Conservation (phyloP, 2,329 filamentous ascomycete species). For the Alternaria hordeiaustralica region DNA sequence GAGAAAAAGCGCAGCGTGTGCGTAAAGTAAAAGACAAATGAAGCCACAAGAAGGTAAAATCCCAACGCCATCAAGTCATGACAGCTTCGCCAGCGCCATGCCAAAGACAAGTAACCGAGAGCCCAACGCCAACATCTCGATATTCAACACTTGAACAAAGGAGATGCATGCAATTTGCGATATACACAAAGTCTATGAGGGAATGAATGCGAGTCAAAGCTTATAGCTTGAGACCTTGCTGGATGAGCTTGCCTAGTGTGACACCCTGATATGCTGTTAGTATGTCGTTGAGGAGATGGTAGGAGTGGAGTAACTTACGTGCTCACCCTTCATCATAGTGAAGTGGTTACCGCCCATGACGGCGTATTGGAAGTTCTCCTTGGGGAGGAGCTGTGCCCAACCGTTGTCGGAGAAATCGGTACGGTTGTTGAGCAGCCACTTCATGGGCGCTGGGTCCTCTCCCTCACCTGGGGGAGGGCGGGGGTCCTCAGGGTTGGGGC, state of each 20-base stretch:
- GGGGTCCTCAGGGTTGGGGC: constrained; percentile 69
- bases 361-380: constrained; percentile 66
- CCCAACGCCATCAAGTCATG: constrained; percentile 6
- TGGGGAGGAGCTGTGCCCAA: constrained; percentile 70
- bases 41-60: constrained; percentile 5
- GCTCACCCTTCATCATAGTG: constrained; percentile 73
- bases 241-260: constrained; percentile 53
- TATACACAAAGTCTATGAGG: constrained; percentile 22
- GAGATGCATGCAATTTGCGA: constrained; percentile 39
- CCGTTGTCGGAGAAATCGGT: constrained; percentile 73
- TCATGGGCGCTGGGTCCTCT: constrained; percentile 61
- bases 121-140: constrained; percentile 38
- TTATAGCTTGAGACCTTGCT: constrained; percentile 50
- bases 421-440: constrained; percentile 75
- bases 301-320: constrained; percentile 46
- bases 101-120: constrained; percentile 7
- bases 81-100: constrained; percentile 19
- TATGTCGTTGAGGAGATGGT: not conserved
- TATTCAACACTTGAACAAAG: constrained; percentile 45
- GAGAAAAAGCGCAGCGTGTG: constrained; percentile 3
- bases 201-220: not conserved
- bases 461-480: constrained; percentile 67
- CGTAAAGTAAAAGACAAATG: constrained; percentile 1
- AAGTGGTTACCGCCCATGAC: constrained; percentile 78
- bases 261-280: constrained; percentile 45